Conservation (phyloP, 257 asterid genomes). For the Primulina tabacum region DNA sequence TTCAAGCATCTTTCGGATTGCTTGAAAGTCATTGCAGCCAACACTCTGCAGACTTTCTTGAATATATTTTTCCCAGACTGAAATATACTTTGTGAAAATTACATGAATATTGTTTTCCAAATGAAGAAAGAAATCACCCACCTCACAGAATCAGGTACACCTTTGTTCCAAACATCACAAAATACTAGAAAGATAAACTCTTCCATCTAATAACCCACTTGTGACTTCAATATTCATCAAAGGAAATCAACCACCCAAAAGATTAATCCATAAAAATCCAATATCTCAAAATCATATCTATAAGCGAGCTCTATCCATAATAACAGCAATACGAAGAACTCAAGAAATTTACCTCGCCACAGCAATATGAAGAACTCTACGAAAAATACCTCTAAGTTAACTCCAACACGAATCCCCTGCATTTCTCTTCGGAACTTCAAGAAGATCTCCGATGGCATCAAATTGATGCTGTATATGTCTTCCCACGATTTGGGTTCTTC, state of each 20-base stretch:
- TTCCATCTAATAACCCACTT: conserved; percentile 4
- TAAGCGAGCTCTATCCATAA: not conserved
- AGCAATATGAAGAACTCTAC: not conserved
- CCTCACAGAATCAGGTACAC: not conserved
- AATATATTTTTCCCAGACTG: not conserved
- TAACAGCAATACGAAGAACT: not conserved
- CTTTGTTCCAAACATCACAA: not conserved
- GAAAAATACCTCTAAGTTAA: conserved; percentile 71
- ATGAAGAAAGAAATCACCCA: not conserved
- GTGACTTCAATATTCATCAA: not conserved
- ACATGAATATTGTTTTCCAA: not conserved
- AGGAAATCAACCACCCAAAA: not conserved
- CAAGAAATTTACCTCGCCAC: not conserved
- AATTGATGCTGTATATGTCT: conserved; percentile 79
- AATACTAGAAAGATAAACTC: not conserved
- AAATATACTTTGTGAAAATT: too few species aligned
- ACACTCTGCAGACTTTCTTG: not conserved
- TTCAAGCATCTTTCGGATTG: not conserved
- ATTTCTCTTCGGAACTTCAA: conserved; percentile 75
- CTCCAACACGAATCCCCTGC: conserved; percentile 77
- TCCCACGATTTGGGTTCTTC: conserved; percentile 80
- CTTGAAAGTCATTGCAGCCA: not conserved
- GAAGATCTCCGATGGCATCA: conserved; percentile 84
- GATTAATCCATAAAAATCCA: conserved; percentile 6
- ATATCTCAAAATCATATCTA: conserved; percentile 1